A percentile compares a stretch with the other conserved stretches of the same genome.
phyloP scores from a whole-genome alignment of 441 rosid genomes.

The Adansonia madagascariensis region DNA sequence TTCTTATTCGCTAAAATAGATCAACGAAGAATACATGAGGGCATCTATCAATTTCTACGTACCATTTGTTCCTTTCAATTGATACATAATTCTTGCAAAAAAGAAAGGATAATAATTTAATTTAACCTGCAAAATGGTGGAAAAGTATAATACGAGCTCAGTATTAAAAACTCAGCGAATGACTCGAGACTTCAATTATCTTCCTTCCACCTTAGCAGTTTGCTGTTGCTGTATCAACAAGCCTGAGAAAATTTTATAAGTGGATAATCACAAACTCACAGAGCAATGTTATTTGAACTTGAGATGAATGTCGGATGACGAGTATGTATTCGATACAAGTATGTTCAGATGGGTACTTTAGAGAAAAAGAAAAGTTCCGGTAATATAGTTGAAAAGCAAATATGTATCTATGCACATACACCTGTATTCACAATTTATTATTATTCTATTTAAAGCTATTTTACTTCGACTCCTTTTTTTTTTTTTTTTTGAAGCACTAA shows the following conservation, averaged over 20 bases:
- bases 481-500: too few relatives aligned
- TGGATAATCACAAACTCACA: too few relatives aligned
- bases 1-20: not conserved
- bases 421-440: not conserved
- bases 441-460: not conserved
- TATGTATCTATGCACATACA: not conserved
- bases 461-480: too few relatives aligned
- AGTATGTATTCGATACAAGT: not conserved
- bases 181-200: conserved; percentile 13
- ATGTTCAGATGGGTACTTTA: not conserved
- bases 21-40: not conserved
- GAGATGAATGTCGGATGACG: not conserved
- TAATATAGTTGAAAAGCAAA: not conserved
- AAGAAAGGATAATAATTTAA: not conserved
- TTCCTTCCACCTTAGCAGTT: conserved; percentile 10
- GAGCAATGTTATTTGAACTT: too few relatives aligned
- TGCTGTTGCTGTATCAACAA: not conserved
- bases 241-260: not conserved
- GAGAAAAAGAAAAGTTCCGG: not conserved
- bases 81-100: not conserved
- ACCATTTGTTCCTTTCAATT: not conserved
- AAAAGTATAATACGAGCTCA: not conserved
- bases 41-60: conserved; percentile 13
- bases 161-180: conserved; percentile 9
- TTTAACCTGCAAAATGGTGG: not conserved